Conservation (phyloP, 305 asterid genomes). For the Stenogyne calaminthoides region DNA sequence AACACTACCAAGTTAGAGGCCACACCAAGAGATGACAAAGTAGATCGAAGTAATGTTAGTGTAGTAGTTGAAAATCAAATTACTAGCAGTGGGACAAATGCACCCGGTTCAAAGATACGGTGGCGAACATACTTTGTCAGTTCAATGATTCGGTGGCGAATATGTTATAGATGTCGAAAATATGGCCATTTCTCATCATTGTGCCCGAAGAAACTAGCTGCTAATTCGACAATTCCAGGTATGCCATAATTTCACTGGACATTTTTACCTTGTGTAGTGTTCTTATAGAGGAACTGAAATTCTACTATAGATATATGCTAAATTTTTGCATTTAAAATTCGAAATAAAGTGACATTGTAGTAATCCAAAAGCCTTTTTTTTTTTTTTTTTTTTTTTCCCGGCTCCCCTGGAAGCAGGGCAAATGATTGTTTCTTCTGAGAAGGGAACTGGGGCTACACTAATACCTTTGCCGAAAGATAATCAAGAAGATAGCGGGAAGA, state of each 20-base stretch:
- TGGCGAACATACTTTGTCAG: slow-evolving; percentile 35
- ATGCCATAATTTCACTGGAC: slow-evolving; percentile 21
- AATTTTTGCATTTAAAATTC: background rate
- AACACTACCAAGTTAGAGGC: slow-evolving; percentile 30
- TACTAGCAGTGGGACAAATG: slow-evolving; percentile 26
- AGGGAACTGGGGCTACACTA: background rate
- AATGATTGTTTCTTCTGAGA: background rate
- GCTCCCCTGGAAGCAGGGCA: background rate
- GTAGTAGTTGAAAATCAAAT: slow-evolving; percentile 29
- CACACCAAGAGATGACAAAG: slow-evolving; percentile 25
- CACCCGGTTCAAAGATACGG: too few species aligned
- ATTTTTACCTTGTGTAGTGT: slow-evolving; percentile 14
- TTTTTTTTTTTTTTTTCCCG: too few species aligned
- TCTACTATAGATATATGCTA: background rate
- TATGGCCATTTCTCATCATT: slow-evolving; percentile 81
- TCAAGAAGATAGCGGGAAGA: slow-evolving; percentile 15
- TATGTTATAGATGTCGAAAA: slow-evolving; percentile 91
- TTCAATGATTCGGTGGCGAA: slow-evolving; percentile 78
- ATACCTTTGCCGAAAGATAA: slow-evolving; percentile 16
- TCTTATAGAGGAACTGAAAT: background rate
- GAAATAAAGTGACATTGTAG: background rate
- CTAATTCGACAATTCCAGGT: slow-evolving; percentile 39
- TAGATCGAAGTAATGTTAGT: background rate
- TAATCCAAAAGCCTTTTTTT: background rate
- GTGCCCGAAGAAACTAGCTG: slow-evolving; percentile 69